Evolutionary conservation across 768 basidiomycete genomes (phyloP).

Genomic region (Sarcodon aspratus): DNA sequence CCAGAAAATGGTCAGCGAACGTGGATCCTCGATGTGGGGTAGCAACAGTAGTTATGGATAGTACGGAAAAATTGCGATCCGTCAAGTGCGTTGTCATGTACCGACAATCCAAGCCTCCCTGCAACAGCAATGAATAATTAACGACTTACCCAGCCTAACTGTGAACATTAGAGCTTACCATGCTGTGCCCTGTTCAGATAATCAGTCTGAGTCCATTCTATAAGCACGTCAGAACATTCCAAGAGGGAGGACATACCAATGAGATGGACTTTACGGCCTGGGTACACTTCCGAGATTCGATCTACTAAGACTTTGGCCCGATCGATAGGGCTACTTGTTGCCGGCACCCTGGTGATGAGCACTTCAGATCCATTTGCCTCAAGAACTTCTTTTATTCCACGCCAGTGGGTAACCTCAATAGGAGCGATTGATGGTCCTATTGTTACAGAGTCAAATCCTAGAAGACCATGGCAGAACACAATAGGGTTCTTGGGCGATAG

Average conservation of each 20-base stretch:
- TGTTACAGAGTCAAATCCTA: slow-evolving; percentile 81
- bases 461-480: slow-evolving; percentile 91
- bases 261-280: slow-evolving; percentile 79
- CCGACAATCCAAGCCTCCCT: slow-evolving; percentile 91
- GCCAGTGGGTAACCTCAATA: slow-evolving; percentile 88
- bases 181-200: slow-evolving; percentile 49
- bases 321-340: slow-evolving; percentile 80
- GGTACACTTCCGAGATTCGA: slow-evolving; percentile 68
- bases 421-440: slow-evolving; percentile 70
- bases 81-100: slow-evolving; percentile 79
- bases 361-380: slow-evolving; percentile 84
- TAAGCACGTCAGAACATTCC: slow-evolving; percentile 13
- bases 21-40: slow-evolving; percentile 91
- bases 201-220: slow-evolving; percentile 10
- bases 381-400: slow-evolving; percentile 89
- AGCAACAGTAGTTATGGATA: slow-evolving; percentile 88
- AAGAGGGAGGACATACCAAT: slow-evolving; percentile 38
- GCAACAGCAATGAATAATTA: slow-evolving; percentile 20
- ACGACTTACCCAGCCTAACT: background rate
- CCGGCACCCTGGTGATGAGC: slow-evolving; percentile 88
- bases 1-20: slow-evolving; percentile 87
- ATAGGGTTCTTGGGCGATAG: slow-evolving; percentile 72
- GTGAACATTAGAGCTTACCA: slow-evolving; percentile 32
- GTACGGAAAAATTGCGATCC: slow-evolving; percentile 64
- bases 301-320: slow-evolving; percentile 85